Percentiles rank a stretch among this genome's conserved stretches.
phyloP scores from a whole-genome alignment of 1,284 basidiomycete species.

The Xerocomus amazonicus region DNA sequence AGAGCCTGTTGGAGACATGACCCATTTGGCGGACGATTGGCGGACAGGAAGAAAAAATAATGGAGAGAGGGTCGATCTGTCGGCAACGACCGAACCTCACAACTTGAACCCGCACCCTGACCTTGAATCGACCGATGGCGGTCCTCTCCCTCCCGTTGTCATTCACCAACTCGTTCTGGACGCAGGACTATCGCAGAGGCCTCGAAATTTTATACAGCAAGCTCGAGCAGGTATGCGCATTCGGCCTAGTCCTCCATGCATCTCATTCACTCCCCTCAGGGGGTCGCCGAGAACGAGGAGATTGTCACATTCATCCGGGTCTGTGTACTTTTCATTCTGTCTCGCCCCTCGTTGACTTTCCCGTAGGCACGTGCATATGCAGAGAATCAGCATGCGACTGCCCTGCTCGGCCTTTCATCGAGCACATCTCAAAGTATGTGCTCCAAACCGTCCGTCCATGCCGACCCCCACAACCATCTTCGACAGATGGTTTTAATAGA shows the following conservation, averaged over 20 bases:
- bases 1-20: constrained; percentile 57
- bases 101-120: constrained; percentile 32
- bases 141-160: constrained; percentile 80
- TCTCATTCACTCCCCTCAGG: constrained; percentile 43
- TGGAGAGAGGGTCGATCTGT: neutral
- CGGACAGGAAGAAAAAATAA: constrained; percentile 3
- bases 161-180: constrained; percentile 91
- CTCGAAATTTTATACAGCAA: constrained; percentile 74
- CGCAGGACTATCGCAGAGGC: constrained; percentile 81
- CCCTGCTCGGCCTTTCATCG: constrained; percentile 51
- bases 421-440: constrained; percentile 51
- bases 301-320: constrained; percentile 80
- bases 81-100: constrained; percentile 25
- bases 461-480: constrained; percentile 5
- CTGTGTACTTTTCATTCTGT: constrained; percentile 26
- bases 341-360: constrained; percentile 5
- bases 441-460: neutral
- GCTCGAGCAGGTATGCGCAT: constrained; percentile 65
- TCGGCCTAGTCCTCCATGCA: constrained; percentile 4
- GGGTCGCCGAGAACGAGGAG: constrained; percentile 75
- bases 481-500: constrained; percentile 63
- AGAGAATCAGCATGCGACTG: constrained; percentile 57
- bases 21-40: constrained; percentile 38
- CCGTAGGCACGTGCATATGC: constrained; percentile 60
- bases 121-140: constrained; percentile 51